These are phyloP conservation scores for Colletotrichum sidae DNA, from an alignment of 2,329 filamentous ascomycete genomes.

Conservation along the genomic window DNA sequence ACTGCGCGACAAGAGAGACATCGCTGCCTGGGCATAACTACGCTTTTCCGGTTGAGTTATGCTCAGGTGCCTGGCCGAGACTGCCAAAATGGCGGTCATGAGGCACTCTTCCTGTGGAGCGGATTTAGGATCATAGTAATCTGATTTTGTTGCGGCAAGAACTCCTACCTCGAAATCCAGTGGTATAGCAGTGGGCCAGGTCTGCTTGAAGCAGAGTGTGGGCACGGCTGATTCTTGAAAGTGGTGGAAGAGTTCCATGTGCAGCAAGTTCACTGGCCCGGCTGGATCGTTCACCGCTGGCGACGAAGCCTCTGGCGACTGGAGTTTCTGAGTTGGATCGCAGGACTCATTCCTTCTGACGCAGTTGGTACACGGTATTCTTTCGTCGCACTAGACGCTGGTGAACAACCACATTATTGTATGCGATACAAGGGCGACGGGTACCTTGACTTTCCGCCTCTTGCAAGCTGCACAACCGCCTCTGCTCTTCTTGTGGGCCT, in stretches of 20 bases:
- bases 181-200: slow-evolving; percentile 44
- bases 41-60: slow-evolving; percentile 30
- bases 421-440: background rate
- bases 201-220: slow-evolving; percentile 43
- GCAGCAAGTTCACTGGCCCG: slow-evolving; percentile 42
- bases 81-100: slow-evolving; percentile 42
- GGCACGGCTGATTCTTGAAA: slow-evolving; percentile 42
- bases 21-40: slow-evolving; percentile 40
- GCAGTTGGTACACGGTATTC: slow-evolving; percentile 43
- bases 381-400: slow-evolving; percentile 44
- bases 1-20: slow-evolving; percentile 40
- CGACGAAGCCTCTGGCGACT: slow-evolving; percentile 10
- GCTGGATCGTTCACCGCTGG: background rate
- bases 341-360: slow-evolving; percentile 39
- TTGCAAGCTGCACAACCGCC: slow-evolving; percentile 44
- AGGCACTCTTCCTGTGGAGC: slow-evolving; percentile 44
- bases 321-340: background rate
- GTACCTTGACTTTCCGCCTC: slow-evolving; percentile 45
- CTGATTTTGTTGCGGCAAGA: background rate
- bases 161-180: slow-evolving; percentile 43
- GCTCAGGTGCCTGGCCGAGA: slow-evolving; percentile 41
- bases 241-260: slow-evolving; percentile 48
- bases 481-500: slow-evolving; percentile 45
- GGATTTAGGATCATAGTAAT: background rate
- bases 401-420: background rate